Conservation (phyloP, 2,329 filamentous ascomycete species). For the Cladorrhinum sp. region DNA sequence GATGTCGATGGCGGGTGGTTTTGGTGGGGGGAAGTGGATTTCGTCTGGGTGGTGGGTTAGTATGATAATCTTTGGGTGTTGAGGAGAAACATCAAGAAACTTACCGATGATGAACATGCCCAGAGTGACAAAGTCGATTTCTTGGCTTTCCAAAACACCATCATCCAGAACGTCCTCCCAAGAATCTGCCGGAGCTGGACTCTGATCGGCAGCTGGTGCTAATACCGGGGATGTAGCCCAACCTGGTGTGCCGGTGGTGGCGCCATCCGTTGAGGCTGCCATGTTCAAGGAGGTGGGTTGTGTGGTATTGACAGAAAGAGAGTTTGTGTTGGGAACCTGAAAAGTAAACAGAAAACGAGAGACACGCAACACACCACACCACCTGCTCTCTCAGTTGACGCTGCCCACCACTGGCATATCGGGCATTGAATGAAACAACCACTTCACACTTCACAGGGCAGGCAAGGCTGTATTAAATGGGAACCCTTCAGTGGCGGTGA, state of each 20-base stretch:
- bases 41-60: constrained; percentile 56
- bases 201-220: not conserved
- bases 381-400: not conserved
- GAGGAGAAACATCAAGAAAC: not conserved
- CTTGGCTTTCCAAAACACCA: constrained; percentile 32
- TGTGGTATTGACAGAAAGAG: not conserved
- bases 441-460: not conserved
- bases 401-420: not conserved
- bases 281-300: not conserved
- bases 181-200: not conserved
- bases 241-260: not conserved
- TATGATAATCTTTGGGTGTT: not conserved
- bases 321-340: not conserved
- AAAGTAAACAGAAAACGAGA: not conserved
- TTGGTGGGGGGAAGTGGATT: constrained; percentile 77
- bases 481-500: not conserved
- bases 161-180: constrained; percentile 4
- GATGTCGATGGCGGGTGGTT: constrained; percentile 66
- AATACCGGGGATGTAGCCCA: not conserved
- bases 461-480: not conserved
- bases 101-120: constrained; percentile 73
- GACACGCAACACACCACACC: not conserved
- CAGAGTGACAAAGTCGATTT: constrained; percentile 65
- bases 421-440: not conserved
- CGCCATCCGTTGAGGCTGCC: not conserved